A percentile compares a stretch with the other conserved stretches of the same genome.
phyloP scores from a whole-genome alignment of 2,329 filamentous ascomycete genomes.

The Balansia obtecta region DNA sequence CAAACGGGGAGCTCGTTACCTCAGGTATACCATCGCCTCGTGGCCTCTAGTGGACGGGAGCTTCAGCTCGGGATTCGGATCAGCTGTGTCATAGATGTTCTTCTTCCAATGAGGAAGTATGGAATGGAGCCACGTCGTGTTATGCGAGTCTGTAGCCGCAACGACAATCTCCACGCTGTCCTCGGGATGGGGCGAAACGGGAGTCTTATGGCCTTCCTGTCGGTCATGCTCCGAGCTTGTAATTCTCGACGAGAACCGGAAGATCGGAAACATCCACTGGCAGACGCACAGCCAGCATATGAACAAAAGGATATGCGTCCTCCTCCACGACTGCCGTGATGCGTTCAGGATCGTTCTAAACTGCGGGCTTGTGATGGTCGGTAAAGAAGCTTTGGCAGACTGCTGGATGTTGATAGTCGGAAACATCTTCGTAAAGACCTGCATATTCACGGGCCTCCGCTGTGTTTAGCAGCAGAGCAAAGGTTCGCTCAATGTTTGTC shows the following conservation, averaged over 20 bases:
- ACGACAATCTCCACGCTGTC: background rate
- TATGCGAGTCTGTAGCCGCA: background rate
- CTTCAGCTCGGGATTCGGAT: conserved; percentile 28
- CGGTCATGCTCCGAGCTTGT: background rate
- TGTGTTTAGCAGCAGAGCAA: too few species aligned
- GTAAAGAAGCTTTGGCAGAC: too few species aligned
- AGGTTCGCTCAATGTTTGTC: too few species aligned
- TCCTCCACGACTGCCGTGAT: background rate
- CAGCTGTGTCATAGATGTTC: background rate
- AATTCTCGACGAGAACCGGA: background rate
- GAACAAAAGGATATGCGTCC: background rate
- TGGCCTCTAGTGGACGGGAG: conserved; percentile 38
- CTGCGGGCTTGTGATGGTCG: background rate
- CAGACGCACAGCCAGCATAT: background rate
- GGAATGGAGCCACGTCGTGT: conserved; percentile 27
- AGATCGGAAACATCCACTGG: background rate
- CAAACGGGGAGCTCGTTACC: conserved; percentile 13
- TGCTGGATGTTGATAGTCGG: too few species aligned
- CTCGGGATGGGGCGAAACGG: background rate
- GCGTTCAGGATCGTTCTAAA: background rate
- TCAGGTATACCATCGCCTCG: conserved; percentile 41
- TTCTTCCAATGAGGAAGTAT: conserved; percentile 22
- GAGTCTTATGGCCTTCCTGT: background rate
- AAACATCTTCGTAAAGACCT: too few species aligned
- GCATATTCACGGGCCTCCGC: too few species aligned